phyloP scores from a whole-genome alignment of 2,329 filamentous ascomycete genomes.

The Emmonsiellopsis sp. region DNA sequence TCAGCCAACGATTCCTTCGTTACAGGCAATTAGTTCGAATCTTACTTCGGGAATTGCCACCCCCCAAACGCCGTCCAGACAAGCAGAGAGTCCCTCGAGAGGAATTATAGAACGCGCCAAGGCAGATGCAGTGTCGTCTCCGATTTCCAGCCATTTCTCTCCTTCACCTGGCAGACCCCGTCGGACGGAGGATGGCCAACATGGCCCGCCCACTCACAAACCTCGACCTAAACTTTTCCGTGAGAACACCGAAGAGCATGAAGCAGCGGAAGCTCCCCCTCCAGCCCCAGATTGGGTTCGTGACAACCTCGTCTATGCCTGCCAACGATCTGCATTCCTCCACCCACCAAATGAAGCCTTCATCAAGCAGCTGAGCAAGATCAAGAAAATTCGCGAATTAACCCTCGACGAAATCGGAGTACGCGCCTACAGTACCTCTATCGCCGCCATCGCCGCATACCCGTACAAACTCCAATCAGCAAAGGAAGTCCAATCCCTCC shows the following conservation, averaged over 20 bases:
- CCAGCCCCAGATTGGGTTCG: constrained; percentile 61
- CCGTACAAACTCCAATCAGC: constrained; percentile 47
- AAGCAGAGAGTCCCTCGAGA: constrained; percentile 7
- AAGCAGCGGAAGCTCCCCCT: constrained; percentile 50
- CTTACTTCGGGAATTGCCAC: constrained; percentile 3
- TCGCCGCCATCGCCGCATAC: constrained; percentile 76
- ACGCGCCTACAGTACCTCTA: constrained; percentile 77
- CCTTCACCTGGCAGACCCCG: not conserved
- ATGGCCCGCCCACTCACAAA: constrained; percentile 15
- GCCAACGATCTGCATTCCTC: constrained; percentile 64
- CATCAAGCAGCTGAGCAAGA: constrained; percentile 62
- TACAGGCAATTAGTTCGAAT: constrained; percentile 7
- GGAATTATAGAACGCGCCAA: constrained; percentile 47
- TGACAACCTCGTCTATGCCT: constrained; percentile 61
- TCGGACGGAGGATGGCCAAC: constrained; percentile 7
- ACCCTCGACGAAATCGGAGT: constrained; percentile 70
- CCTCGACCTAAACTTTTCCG: constrained; percentile 46
- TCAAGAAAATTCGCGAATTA: constrained; percentile 62
- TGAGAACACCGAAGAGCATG: constrained; percentile 70
- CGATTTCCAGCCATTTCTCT: constrained; percentile 3
- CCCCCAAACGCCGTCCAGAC: constrained; percentile 4
- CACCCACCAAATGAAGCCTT: constrained; percentile 67
- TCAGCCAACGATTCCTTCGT: constrained; percentile 1
- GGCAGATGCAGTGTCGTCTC: constrained; percentile 32
- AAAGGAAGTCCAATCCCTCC: constrained; percentile 46